Evolutionary conservation across 2,329 filamentous ascomycete species (phyloP), one percentile per base, ranked within the genome.

Genomic region (Xylariaceae sp.): DNA sequence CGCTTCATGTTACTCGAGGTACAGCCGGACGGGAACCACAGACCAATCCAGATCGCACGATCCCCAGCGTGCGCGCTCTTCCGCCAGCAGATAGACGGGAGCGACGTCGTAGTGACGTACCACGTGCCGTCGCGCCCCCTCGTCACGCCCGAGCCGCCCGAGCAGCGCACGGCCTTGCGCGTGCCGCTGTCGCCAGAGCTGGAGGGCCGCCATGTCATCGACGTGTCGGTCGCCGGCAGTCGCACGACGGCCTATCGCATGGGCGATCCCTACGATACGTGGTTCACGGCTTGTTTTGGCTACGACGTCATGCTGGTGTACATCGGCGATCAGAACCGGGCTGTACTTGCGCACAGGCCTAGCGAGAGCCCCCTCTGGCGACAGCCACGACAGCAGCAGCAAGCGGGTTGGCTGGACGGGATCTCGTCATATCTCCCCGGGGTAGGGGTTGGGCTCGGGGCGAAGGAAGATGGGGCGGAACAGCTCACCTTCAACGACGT

Each of bases 401-500:
- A 34, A 9, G 37, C 37, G 6, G 57, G 59, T n/a, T 76, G 71
- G 72, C 54, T 72, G 3, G 70, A 67, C 8, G 65, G 61, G 26
- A 58, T 74, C 37, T 61, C 65, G 30, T 69, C 62, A 47, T 72
- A 67, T 53, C 50, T 77, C 36, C 50, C 60, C 39, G 60, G 61
- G 10, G n/a, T 42, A 39, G 51, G 32, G 18, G 39, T 9, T 6
- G 36, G 36, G 19, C 30, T 16, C 2, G 36, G 22, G 34, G 32
- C 26, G 16, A 18, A 26, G 22, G 45, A 37, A 12, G 47, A 43
- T 13, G 19, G 16, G 10, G 66, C 74, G 12, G 73, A 76, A 34
- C 79, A 74, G 65, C 77, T 92, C 41, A 82, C 80, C 2, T 94
- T 92, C 70, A 81, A 84, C 37, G 89, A 94, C 69, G 81, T 81